phyloP scores from a whole-genome alignment of 2,329 filamentous ascomycete genomes.

The Pseudopyrenochaeta lycopersici region DNA sequence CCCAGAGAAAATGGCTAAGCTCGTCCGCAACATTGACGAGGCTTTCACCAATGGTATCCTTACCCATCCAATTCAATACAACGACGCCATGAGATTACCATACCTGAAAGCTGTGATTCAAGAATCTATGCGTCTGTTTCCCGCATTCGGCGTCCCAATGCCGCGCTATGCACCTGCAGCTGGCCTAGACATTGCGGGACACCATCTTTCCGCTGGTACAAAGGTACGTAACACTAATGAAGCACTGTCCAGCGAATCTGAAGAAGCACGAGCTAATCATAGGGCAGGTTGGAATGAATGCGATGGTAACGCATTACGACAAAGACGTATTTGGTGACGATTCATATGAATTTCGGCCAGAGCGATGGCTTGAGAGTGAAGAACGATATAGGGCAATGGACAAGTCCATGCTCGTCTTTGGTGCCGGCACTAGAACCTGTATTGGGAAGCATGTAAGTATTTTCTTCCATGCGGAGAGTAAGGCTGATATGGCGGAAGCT shows the following conservation, averaged over 20 bases:
- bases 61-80: slow-evolving; percentile 20
- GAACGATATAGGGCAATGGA: slow-evolving; percentile 15
- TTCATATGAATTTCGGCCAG: slow-evolving; percentile 52
- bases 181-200: slow-evolving; percentile 40
- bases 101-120: slow-evolving; percentile 55
- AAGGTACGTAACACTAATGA: too few relatives aligned
- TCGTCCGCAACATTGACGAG: slow-evolving; percentile 29
- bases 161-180: slow-evolving; percentile 48
- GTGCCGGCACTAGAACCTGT: slow-evolving; percentile 26
- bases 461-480: too few relatives aligned
- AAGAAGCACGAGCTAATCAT: too few relatives aligned
- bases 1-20: slow-evolving; percentile 26
- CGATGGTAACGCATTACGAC: slow-evolving; percentile 56
- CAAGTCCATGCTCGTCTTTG: slow-evolving; percentile 26
- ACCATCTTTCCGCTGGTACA: slow-evolving; percentile 54
- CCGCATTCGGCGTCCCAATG: slow-evolving; percentile 52
- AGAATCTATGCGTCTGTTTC: slow-evolving; percentile 55
- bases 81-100: slow-evolving; percentile 52
- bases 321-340: slow-evolving; percentile 50
- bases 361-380: slow-evolving; percentile 50
- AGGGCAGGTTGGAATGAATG: slow-evolving; percentile 57
- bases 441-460: slow-evolving; percentile 35
- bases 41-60: slow-evolving; percentile 12
- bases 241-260: too few relatives aligned
- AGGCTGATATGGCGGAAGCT: too few relatives aligned